Base-by-base conservation (phyloP, 2,329 filamentous ascomycete species). In the Apiospora phragmitis region DNA sequence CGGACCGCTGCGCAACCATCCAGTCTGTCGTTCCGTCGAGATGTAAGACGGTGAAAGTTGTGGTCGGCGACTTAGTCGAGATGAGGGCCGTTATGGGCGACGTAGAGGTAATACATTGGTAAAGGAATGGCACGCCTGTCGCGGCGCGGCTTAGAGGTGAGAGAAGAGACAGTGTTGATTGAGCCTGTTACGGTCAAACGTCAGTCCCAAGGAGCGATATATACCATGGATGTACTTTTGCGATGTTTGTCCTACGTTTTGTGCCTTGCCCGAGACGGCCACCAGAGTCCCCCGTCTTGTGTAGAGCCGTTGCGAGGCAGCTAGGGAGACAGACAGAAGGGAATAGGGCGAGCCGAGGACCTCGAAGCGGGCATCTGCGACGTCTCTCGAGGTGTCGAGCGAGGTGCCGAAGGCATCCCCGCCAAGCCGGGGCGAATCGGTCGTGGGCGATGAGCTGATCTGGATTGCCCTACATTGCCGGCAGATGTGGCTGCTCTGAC, bases 11-110 rank as follows among this genome's bases (percentile, higher is more conserved):
- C 8, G 94, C 89, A 11, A 99, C 85, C 86, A 97, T 93, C 95
- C 96, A 99, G 83, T 99, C 96, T 71, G 94, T 91, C 5, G 94
- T 94, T 71, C 96, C 96, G 84, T 99, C 94, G 68, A 99, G 89
- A 79, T 95, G 93, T 35, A 99, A 87, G 9, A 97, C 90, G 16
- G 93, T 91, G 76, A 99, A 95, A 7, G 94, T 95, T 0, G 95
- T 96, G 68, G 92, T 91, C 5, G 94, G 90, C 6, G 94, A 94
- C 80, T 94, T 96, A 32, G 95, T 94, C 41, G 93, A 93, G 76
- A 99, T 92, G 73, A 99, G 85, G 42, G 94, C 94, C 59, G 93
- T 97, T 74, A 98, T 89, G 1, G 96, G 95, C 65, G 91, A 93
- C 0, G 95, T 94, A 0, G 95, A 95, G 43, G 94, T 92, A 75